Evolutionary conservation across 371 early-diverging fungal genomes (phyloP), one percentile per base, ranked within the genome.

Genomic region (Haplosporangium sp.): DNA sequence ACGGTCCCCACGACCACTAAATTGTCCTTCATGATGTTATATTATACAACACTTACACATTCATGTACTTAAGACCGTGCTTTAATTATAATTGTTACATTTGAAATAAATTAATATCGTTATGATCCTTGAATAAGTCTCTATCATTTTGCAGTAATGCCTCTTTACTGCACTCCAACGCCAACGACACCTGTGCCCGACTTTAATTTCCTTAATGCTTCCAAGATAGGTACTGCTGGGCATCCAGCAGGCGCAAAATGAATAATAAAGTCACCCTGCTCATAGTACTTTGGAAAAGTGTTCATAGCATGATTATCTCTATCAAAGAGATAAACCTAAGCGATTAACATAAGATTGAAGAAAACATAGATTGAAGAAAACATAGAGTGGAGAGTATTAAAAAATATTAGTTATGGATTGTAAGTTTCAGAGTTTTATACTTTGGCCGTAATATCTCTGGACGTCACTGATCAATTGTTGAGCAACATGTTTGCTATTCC

Each of bases 231-330:
- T 38, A 83, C 84, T 38, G 85, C 84, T 15, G 92, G 91, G 65
- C 92, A 92, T 58, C 86, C 87, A 59, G 88, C 90, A 2, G 90
- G 90, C 0, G 92, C 89, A 78, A 86, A 90, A 67, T 92, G 92
- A 37, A 92, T 86, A 47, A 92, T 82, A 71, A 92, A 92, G 63
- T 90, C 88, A 19, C 88, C 89, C 19, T 84, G 74, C 27, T 76
- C 56, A 69, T 90, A 92, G 15, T 65, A 71, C 13, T 63, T 65
- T 0, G 92, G 90, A 71, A 90, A 87, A 1, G 91, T 89, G 53
- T 89, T 90, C 75, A 91, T 89, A 1, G 86, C 88, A 63, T 88
- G 92, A 58, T 88, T 89, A 50, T 89, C 88, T 45, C 83, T 68
- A 52, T 88, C 86, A 8, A 90, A 84, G 19, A 89, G 56, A 37